These are phyloP conservation scores for Turritis glabra DNA, from an alignment of 345 rosid species.

Conservation along the genomic window DNA sequence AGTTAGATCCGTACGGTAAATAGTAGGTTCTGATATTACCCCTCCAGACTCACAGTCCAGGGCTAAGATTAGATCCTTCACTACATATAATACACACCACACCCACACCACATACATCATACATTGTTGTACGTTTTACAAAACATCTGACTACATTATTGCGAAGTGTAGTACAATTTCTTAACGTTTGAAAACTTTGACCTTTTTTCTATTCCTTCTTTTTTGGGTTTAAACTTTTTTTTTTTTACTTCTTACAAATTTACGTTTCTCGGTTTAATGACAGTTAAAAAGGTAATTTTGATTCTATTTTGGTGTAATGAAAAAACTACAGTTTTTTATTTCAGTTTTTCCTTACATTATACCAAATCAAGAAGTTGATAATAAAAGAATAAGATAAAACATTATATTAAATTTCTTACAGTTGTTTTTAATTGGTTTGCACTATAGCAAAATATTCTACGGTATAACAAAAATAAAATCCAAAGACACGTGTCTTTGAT, in stretches of 20 bases:
- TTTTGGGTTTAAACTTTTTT: not conserved
- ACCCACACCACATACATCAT: not conserved
- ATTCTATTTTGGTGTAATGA: no score
- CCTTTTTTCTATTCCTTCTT: no score
- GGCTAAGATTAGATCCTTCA: constrained; percentile 23
- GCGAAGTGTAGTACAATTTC: constrained; percentile 32
- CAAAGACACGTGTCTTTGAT: not conserved
- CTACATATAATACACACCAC: constrained; percentile 22
- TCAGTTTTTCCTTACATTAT: no score
- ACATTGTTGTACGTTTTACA: constrained; percentile 5
- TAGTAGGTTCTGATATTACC: constrained; percentile 21
- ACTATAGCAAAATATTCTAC: not conserved
- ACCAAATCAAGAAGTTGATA: not conserved
- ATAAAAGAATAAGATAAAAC: no score
- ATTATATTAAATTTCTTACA: no score
- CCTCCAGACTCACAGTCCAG: not conserved
- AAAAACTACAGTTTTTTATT: no score
- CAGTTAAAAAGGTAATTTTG: not conserved
- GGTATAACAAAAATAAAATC: not conserved
- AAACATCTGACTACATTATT: constrained; percentile 29
- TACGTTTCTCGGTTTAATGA: not conserved
- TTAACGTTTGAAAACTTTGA: not conserved
- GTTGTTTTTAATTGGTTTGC: no score
- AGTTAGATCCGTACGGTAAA: constrained; percentile 23
- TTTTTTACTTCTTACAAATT: not conserved